Evolutionary conservation across 73 alveolate genomes (phyloP).

Genomic region (Tetrahymena malaccensis): DNA sequence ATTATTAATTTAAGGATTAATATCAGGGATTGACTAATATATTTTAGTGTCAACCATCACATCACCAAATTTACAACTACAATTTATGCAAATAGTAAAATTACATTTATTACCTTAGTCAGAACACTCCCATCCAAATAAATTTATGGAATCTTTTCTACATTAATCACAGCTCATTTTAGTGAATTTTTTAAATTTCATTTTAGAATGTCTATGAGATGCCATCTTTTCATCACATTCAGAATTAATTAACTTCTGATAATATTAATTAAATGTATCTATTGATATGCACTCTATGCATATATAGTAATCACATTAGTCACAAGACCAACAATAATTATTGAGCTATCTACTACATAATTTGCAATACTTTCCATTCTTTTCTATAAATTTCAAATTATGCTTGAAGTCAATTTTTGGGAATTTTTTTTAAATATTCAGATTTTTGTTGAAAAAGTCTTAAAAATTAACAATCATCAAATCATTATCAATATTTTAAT

Average conservation of each 20-base stretch:
- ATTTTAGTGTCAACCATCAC: neutral
- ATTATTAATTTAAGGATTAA: neutral
- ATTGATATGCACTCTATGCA: neutral
- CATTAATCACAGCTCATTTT: neutral
- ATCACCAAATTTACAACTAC: neutral
- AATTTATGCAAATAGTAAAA: neutral
- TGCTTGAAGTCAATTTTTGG: neutral
- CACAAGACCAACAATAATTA: neutral
- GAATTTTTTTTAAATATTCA: no score
- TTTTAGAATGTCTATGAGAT: neutral
- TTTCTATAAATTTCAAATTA: neutral
- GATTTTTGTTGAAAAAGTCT: neutral
- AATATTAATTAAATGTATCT: neutral
- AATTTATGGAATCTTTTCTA: neutral
- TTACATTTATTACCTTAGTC: neutral
- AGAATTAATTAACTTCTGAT: neutral
- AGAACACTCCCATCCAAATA: neutral
- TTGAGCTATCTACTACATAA: neutral
- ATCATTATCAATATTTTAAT: no score
- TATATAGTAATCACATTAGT: neutral
- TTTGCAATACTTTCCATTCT: neutral
- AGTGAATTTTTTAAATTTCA: neutral
- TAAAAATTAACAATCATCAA: no score
- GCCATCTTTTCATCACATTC: neutral
- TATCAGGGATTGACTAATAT: neutral